Evolutionary conservation across 2,329 filamentous ascomycete species (phyloP).

Genomic region (Coniochaeta ligniaria): DNA sequence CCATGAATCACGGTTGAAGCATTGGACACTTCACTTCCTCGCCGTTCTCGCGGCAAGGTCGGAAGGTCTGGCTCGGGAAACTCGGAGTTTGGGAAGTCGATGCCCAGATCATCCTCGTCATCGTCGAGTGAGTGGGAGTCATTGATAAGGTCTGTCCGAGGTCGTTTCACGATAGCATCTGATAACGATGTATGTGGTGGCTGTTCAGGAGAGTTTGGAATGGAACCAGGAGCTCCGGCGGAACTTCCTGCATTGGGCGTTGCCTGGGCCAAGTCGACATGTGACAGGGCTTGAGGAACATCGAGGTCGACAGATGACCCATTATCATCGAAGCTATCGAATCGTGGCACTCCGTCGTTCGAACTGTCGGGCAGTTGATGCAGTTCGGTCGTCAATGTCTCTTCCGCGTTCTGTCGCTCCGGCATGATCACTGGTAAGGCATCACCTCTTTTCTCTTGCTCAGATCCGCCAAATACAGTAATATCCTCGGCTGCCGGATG

Average conservation of each 20-base stretch:
- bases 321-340: background rate
- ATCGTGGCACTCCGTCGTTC: background rate
- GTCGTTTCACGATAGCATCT: background rate
- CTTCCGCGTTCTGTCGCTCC: background rate
- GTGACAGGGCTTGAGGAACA: background rate
- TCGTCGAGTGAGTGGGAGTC: background rate
- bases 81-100: background rate
- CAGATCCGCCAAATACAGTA: background rate
- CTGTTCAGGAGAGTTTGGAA: background rate
- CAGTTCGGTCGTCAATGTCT: background rate
- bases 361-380: background rate
- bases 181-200: background rate
- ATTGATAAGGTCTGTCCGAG: background rate
- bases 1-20: conserved; percentile 31
- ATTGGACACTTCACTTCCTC: conserved; percentile 24
- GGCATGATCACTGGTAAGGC: background rate
- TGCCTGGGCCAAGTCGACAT: background rate
- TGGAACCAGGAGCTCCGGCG: background rate
- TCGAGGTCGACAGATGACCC: background rate
- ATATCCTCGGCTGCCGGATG: background rate
- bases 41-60: conserved; percentile 9
- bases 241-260: background rate
- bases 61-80: conserved; percentile 8
- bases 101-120: background rate
- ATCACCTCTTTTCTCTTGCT: background rate